Conservation (phyloP, 441 rosid species). For the Macaranga tanarius region DNA sequence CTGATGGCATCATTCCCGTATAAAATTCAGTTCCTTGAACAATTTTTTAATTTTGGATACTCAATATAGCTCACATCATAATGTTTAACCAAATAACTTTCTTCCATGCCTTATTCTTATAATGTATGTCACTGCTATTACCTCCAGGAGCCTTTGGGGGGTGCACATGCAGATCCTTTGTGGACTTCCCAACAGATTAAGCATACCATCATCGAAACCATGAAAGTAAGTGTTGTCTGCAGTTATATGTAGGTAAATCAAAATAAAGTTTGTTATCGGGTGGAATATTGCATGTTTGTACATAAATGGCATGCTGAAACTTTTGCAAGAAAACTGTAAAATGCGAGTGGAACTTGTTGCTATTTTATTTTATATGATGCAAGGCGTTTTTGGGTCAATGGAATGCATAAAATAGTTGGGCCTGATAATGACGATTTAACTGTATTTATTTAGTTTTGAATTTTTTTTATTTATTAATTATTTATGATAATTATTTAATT, state of each 20-base stretch:
- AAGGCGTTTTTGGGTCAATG: no score
- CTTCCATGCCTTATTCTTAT: neutral
- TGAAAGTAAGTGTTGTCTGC: slow-evolving; percentile 29
- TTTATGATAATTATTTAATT: no score
- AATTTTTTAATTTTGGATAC: neutral
- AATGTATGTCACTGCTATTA: neutral
- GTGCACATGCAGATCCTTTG: slow-evolving; percentile 40
- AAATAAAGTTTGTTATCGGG: neutral
- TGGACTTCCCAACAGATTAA: slow-evolving; percentile 38
- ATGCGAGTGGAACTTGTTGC: no score
- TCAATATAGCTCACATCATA: neutral
- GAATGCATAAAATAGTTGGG: no score
- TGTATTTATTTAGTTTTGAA: no score
- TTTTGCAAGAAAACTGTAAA: neutral
- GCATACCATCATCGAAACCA: slow-evolving; percentile 28
- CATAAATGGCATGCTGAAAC: neutral
- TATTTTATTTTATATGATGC: no score
- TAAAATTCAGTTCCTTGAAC: slow-evolving; percentile 16
- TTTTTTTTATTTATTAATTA: no score
- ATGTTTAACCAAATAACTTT: neutral
- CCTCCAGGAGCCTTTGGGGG: slow-evolving; percentile 39
- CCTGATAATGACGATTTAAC: no score
- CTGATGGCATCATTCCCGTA: slow-evolving; percentile 46
- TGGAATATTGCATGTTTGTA: neutral
- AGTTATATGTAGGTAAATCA: neutral